Percentiles rank a stretch among this genome's conserved stretches.
Evolutionary conservation across 805 yeast genomes (phyloP).

Genomic region (Saccharomycopsis lassenensis): DNA sequence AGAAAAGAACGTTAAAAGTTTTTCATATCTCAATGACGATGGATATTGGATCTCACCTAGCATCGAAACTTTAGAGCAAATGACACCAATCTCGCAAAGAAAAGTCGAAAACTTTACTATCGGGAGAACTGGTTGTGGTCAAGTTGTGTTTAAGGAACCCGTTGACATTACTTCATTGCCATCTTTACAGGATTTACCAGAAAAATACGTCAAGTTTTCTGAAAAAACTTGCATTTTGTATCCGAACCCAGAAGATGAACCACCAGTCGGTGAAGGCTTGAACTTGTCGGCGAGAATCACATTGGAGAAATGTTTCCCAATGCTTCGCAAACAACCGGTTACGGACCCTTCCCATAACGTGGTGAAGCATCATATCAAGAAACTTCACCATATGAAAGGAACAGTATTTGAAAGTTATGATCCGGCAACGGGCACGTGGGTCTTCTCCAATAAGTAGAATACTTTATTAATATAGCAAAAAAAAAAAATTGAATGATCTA

Average conservation of each 20-base stretch:
- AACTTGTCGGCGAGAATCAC: slow-evolving; percentile 68
- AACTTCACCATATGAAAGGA: slow-evolving; percentile 47
- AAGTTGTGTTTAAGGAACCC: slow-evolving; percentile 64
- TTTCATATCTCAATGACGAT: slow-evolving; percentile 36
- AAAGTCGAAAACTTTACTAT: slow-evolving; percentile 54
- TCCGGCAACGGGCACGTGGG: slow-evolving; percentile 63
- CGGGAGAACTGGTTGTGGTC: slow-evolving; percentile 73
- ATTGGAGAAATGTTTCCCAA: slow-evolving; percentile 71
- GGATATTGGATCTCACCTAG: slow-evolving; percentile 89
- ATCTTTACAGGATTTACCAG: slow-evolving; percentile 51
- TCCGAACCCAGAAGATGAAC: slow-evolving; percentile 53
- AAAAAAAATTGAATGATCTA: no score
- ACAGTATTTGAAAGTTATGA: slow-evolving; percentile 69
- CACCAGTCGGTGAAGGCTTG: slow-evolving; percentile 70
- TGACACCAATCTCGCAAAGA: slow-evolving; percentile 54
- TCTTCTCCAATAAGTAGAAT: no score
- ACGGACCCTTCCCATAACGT: slow-evolving; percentile 68
- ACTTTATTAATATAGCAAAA: no score
- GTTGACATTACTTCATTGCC: slow-evolving; percentile 71
- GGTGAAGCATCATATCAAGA: slow-evolving; percentile 56
- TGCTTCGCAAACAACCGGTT: slow-evolving; percentile 57
- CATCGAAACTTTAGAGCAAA: slow-evolving; percentile 44
- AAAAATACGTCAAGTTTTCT: slow-evolving; percentile 51
- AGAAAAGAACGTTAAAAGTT: not conserved
- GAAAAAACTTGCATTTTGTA: slow-evolving; percentile 55